Evolutionary conservation across 176 grass and related monocot species (phyloP).

Genomic region (Eleusine indica): DNA sequence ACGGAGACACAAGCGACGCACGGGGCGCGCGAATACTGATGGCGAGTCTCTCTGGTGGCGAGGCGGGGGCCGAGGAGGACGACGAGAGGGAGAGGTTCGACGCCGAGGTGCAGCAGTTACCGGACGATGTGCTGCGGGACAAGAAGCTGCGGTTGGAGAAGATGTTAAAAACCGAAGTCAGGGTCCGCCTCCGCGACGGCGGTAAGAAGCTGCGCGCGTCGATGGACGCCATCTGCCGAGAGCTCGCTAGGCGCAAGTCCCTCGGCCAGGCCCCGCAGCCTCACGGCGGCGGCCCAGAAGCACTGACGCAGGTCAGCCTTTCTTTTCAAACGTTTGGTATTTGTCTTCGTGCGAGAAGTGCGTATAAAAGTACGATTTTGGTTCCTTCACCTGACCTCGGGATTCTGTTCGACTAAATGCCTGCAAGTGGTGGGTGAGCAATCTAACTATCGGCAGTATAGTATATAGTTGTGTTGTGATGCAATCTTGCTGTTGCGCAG

Average conservation of each 20-base stretch:
- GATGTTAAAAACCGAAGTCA: neutral
- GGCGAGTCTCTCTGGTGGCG: slow-evolving; percentile 5
- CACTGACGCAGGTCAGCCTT: slow-evolving; percentile 2
- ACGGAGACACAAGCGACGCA: neutral
- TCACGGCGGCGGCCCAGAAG: neutral
- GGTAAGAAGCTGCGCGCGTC: slow-evolving; percentile 22
- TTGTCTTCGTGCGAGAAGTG: neutral
- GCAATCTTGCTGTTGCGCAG: neutral
- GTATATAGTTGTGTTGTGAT: neutral
- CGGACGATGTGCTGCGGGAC: slow-evolving; percentile 30
- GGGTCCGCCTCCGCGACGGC: slow-evolving; percentile 20
- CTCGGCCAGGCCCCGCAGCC: neutral
- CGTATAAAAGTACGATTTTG: neutral
- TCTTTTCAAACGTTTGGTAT: neutral
- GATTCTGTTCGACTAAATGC: slow-evolving; percentile 35
- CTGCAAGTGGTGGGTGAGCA: neutral
- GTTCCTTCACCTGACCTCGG: slow-evolving; percentile 1
- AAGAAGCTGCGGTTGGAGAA: slow-evolving; percentile 10
- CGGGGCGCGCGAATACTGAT: slow-evolving; percentile 24
- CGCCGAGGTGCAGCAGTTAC: neutral
- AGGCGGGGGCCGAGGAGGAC: neutral
- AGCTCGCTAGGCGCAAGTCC: slow-evolving; percentile 42
- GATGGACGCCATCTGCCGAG: neutral
- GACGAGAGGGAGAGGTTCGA: neutral
- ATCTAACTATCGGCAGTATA: neutral